Evolutionary conservation across 2,329 filamentous ascomycete species (phyloP), one percentile per base, ranked within the genome.

Genomic region (Blastomyces gilchristii): DNA sequence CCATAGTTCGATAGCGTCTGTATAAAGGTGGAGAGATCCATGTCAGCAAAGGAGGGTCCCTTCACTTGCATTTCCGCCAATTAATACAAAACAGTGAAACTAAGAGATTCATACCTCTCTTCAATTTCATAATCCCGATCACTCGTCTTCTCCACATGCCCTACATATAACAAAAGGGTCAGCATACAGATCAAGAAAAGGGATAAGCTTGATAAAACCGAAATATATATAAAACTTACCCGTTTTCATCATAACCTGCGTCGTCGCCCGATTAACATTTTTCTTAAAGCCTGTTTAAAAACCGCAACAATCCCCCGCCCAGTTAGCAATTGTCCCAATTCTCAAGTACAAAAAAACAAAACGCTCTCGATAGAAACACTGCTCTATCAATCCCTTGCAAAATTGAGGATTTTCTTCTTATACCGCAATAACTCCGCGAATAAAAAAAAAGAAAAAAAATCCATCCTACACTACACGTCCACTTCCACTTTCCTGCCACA

Each of bases 181-280:
- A 14, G 39, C 11, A 41, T 11, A 58, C 56, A 58, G 5, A 43
- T 25, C 14, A 60, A 53, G 34, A 9, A n/a, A 41, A 8, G 31
- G 34, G 16, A 34, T 18, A 11, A 18, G 7, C 12, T 16, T 16
- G 8, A 28, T n/a, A 16, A 53, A 53, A 50, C 7, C 16, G 31
- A 25, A 67, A 65, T 62, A 66, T 64, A 68, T 60, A 52, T 43
- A 71, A 54, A 49, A 71, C 82, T 67, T 76, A 89, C 87, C 90
- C 63, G 92, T 96, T 84, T 99, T 99, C 93, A 99, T 97, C 91
- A 99, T 97, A 67, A 97, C 93, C 87, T 97, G 92, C 80, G 95
- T 99, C 78, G 93, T 97, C 72, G 93, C 93, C 81, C 94, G 91
- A 82, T 94, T 93, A 81, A 97, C 92, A 86, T 95, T 95, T 78